These are phyloP conservation scores for Cyclostephanos invisitatus DNA, from an alignment of 108 stramenopile species.

Conservation along the genomic window DNA sequence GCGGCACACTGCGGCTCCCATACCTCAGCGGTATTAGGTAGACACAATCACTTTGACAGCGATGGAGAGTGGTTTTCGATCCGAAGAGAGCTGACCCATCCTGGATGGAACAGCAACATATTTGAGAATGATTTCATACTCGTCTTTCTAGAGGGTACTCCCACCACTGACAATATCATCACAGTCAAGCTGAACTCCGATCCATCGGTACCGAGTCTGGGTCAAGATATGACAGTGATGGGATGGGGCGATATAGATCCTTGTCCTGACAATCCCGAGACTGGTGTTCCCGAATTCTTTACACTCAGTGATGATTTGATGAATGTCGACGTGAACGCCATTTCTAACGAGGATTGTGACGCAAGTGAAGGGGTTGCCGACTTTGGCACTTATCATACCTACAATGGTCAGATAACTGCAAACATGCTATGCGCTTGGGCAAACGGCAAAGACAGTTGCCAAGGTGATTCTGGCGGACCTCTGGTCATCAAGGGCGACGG, in stretches of 20 bases:
- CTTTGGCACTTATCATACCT: no score
- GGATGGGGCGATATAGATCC: conserved; percentile 54
- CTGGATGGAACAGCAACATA: neutral
- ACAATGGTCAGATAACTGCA: no score
- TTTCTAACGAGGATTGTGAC: conserved; percentile 42
- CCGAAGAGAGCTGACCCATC: conserved; percentile 17
- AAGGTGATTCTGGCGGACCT: conserved; percentile 45
- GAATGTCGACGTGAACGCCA: conserved; percentile 15
- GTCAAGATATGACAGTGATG: conserved; percentile 42
- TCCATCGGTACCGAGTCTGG: conserved; percentile 27
- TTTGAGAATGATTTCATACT: conserved; percentile 34
- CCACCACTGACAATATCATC: neutral
- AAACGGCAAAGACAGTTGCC: conserved; percentile 24
- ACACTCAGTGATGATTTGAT: neutral
- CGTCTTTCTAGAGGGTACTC: conserved; percentile 7
- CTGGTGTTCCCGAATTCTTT: no score
- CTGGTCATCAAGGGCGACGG: conserved; percentile 29
- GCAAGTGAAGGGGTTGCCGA: conserved; percentile 1
- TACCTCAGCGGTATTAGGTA: conserved; percentile 11
- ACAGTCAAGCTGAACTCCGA: conserved; percentile 39
- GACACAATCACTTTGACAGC: conserved; percentile 4
- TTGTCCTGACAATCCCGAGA: no score
- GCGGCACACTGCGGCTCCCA: no score
- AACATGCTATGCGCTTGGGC: conserved; percentile 34
- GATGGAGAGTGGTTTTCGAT: conserved; percentile 21